Evolutionary conservation across 257 asterid species (phyloP).

Genomic region (Solanum clarkiae): DNA sequence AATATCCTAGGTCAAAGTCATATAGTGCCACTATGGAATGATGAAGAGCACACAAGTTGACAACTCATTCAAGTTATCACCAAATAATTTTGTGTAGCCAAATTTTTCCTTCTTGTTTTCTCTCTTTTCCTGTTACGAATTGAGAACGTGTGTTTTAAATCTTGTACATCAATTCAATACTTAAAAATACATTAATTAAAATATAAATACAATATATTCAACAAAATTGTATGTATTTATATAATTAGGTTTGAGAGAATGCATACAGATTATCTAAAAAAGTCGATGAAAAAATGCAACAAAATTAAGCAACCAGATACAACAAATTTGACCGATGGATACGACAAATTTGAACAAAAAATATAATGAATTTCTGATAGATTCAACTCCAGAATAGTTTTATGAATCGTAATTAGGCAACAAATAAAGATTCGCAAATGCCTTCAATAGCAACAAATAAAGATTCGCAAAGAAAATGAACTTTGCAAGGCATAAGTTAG

Average conservation of each 20-base stretch:
- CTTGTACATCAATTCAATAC: too few species aligned
- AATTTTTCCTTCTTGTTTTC: neutral
- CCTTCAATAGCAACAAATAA: neutral
- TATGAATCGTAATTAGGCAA: neutral
- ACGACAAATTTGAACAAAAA: too few species aligned
- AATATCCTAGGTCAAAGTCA: neutral
- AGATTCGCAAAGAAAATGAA: neutral
- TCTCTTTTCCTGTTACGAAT: too few species aligned
- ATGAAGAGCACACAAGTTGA: neutral
- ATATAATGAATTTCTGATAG: neutral
- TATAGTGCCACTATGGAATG: neutral
- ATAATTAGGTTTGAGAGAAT: neutral
- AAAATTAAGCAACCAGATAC: neutral
- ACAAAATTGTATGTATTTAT: too few species aligned
- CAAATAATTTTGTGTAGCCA: neutral
- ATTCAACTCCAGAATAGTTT: neutral
- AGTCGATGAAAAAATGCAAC: too few species aligned
- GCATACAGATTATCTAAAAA: too few species aligned
- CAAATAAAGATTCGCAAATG: neutral
- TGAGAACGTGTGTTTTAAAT: too few species aligned
- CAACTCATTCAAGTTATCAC: neutral
- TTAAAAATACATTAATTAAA: too few species aligned
- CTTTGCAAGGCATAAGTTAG: neutral
- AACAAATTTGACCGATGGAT: too few species aligned
- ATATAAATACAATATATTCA: too few species aligned